Evolutionary conservation across 441 rosid genomes (phyloP).

Genomic region (Pelargonium exstipulatum): DNA sequence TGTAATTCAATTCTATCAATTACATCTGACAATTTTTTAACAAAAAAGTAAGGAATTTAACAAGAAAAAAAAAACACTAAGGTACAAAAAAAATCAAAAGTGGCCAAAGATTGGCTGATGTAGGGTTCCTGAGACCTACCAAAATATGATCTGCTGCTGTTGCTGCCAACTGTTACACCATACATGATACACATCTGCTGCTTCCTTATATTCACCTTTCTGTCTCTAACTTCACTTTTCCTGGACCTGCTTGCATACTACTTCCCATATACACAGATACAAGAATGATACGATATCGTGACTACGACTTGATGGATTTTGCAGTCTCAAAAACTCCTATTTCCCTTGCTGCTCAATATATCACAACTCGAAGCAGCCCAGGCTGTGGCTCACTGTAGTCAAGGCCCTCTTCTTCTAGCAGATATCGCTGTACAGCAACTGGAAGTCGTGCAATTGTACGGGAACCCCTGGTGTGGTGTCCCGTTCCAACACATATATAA

Average conservation of each 20-base stretch:
- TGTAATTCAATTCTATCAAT: constrained; percentile 51
- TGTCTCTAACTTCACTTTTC: background rate
- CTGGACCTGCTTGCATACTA: constrained; percentile 11
- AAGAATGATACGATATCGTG: constrained; percentile 34
- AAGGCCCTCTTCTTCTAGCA: constrained; percentile 92
- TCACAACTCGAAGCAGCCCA: constrained; percentile 83
- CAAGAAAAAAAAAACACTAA: constrained; percentile 26
- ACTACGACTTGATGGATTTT: constrained; percentile 30
- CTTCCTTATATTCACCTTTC: constrained; percentile 11
- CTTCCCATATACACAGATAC: constrained; percentile 54
- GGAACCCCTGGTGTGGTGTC: constrained; percentile 86
- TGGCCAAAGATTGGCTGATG: constrained; percentile 23
- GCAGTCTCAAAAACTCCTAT: constrained; percentile 33
- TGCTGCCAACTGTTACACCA: constrained; percentile 33
- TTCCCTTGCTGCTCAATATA: constrained; percentile 46
- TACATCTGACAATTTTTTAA: constrained; percentile 33
- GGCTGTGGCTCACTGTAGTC: constrained; percentile 82
- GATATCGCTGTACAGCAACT: constrained; percentile 74
- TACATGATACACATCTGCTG: constrained; percentile 23
- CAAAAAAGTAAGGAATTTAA: constrained; percentile 23
- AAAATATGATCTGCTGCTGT: constrained; percentile 28
- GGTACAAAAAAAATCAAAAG: constrained; percentile 34
- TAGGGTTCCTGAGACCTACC: constrained; percentile 28
- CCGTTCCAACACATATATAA: constrained; percentile 90
- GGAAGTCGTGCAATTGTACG: constrained; percentile 93